phyloP scores from a whole-genome alignment of 2,329 filamentous ascomycete species.

The Ceratocystis variospora region DNA sequence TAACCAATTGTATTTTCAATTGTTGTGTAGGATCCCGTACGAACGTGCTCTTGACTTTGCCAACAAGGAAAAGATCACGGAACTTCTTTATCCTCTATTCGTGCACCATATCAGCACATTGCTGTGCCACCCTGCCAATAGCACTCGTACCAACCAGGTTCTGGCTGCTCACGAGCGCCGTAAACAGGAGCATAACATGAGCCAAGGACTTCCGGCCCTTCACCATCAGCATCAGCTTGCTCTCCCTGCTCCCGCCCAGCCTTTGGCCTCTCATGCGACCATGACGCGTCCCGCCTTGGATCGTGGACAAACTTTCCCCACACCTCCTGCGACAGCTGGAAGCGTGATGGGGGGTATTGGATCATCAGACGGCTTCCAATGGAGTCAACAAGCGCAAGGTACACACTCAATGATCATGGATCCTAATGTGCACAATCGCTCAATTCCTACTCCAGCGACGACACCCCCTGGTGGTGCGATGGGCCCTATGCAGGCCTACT shows the following conservation, averaged over 20 bases:
- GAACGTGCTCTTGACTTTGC: slow-evolving; percentile 96
- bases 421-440: slow-evolving; percentile 63
- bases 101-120: slow-evolving; percentile 93
- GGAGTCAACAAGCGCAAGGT: slow-evolving; percentile 46
- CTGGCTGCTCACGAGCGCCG: slow-evolving; percentile 74
- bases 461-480: slow-evolving; percentile 69
- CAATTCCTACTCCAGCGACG: slow-evolving; percentile 82
- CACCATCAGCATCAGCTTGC: slow-evolving; percentile 48
- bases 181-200: slow-evolving; percentile 54
- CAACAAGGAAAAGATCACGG: slow-evolving; percentile 98
- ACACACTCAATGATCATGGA: slow-evolving; percentile 68
- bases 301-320: slow-evolving; percentile 83
- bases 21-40: slow-evolving; percentile 68
- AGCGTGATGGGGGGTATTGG: slow-evolving; percentile 65
- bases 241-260: slow-evolving; percentile 42
- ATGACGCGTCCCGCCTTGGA: slow-evolving; percentile 66
- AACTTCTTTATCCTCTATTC: slow-evolving; percentile 86
- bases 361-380: slow-evolving; percentile 66
- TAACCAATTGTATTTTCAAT: not conserved
- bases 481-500: slow-evolving; percentile 65
- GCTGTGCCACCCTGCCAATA: slow-evolving; percentile 86
- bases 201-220: slow-evolving; percentile 48
- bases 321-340: slow-evolving; percentile 83
- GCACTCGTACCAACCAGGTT: slow-evolving; percentile 66
- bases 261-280: slow-evolving; percentile 52